phyloP scores from a whole-genome alignment of 257 asterid species.

The Datura wrightii region DNA sequence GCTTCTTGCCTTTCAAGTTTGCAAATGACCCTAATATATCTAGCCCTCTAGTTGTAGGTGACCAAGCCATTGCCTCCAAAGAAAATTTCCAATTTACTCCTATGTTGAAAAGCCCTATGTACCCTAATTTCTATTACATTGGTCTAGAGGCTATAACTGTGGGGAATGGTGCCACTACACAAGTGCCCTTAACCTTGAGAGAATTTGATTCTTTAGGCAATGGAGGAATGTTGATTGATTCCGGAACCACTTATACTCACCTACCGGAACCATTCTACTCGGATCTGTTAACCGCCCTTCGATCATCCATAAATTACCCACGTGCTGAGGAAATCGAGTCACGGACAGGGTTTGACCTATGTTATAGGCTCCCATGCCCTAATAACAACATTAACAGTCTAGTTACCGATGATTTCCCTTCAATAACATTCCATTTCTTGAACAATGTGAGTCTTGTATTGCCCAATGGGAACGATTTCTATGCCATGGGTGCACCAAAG shows the following conservation, averaged over 20 bases:
- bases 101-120: slow-evolving; percentile 58
- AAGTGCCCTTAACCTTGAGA: slow-evolving; percentile 54
- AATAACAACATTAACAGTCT: slow-evolving; percentile 37
- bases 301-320: slow-evolving; percentile 47
- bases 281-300: slow-evolving; percentile 51
- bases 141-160: slow-evolving; percentile 61
- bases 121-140: slow-evolving; percentile 73
- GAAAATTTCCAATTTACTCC: slow-evolving; percentile 72
- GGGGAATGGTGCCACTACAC: slow-evolving; percentile 41
- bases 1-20: slow-evolving; percentile 74
- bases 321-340: slow-evolving; percentile 57
- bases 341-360: slow-evolving; percentile 67
- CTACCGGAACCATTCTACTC: slow-evolving; percentile 63
- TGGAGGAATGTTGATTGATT: slow-evolving; percentile 77
- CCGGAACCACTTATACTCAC: slow-evolving; percentile 82
- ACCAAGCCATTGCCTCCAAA: slow-evolving; percentile 62
- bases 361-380: slow-evolving; percentile 55
- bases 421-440: slow-evolving; percentile 64
- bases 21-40: slow-evolving; percentile 73
- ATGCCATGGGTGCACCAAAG: slow-evolving; percentile 65
- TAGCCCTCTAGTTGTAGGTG: slow-evolving; percentile 70
- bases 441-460: slow-evolving; percentile 56
- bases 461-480: slow-evolving; percentile 62
- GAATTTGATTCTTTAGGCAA: slow-evolving; percentile 63
- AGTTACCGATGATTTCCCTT: slow-evolving; percentile 53